Evolutionary conservation across 208 protist genomes (phyloP).

Genomic region (Tritrichomonas foetus): DNA sequence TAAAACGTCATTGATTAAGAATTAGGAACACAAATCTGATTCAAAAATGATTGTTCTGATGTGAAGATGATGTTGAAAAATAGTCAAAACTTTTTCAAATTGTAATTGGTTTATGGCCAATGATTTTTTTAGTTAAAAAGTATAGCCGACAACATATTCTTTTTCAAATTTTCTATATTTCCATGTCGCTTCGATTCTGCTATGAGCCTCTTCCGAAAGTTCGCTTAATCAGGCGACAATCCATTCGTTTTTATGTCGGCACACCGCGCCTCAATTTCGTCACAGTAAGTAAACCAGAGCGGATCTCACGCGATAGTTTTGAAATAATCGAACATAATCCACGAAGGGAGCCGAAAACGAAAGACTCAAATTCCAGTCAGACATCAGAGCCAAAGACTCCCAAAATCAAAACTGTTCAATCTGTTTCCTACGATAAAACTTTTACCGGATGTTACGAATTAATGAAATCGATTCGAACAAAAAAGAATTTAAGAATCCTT

Average conservation of each 20-base stretch:
- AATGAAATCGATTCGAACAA: not conserved
- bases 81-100: no score
- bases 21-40: no score
- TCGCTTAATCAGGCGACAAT: not conserved
- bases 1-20: no score
- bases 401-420: not conserved
- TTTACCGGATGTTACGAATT: not conserved
- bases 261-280: not conserved
- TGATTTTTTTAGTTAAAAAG: no score
- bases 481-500: not conserved
- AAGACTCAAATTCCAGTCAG: not conserved
- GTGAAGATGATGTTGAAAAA: no score
- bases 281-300: no score
- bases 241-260: not conserved
- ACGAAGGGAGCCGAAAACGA: not conserved
- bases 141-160: no score
- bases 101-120: no score
- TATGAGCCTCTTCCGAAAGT: not conserved
- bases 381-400: not conserved
- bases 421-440: not conserved
- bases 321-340: not conserved
- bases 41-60: no score
- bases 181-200: not conserved
- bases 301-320: not conserved
- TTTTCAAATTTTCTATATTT: no score